phyloP scores from a whole-genome alignment of 1,284 basidiomycete species.

The Vanrija pseudolonga region DNA sequence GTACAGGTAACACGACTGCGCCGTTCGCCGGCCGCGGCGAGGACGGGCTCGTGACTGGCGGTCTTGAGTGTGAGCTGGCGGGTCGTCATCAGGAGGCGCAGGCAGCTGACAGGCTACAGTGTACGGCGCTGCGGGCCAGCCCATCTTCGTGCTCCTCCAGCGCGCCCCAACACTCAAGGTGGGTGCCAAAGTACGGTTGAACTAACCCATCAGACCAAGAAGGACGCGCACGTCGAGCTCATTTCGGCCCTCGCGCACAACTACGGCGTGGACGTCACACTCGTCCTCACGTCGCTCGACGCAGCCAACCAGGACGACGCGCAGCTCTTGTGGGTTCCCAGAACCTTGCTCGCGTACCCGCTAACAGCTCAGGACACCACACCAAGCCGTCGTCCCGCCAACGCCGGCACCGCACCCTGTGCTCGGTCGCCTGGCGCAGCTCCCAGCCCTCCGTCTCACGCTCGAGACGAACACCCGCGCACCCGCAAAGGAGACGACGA shows the following conservation, averaged over 20 bases:
- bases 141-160: constrained; percentile 49
- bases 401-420: constrained; percentile 50
- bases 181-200: constrained; percentile 3
- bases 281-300: constrained; percentile 71
- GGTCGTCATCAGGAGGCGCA: no score
- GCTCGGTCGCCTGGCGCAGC: constrained; percentile 52
- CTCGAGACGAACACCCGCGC: not conserved
- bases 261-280: constrained; percentile 54
- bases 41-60: constrained; percentile 63
- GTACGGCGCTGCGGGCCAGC: constrained; percentile 4
- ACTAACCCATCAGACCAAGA: constrained; percentile 56
- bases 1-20: constrained; percentile 61
- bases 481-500: constrained; percentile 39
- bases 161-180: constrained; percentile 72
- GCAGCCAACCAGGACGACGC: constrained; percentile 65
- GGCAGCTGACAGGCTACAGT: constrained; percentile 6
- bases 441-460: constrained; percentile 48
- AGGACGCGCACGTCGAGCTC: constrained; percentile 62
- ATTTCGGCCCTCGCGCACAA: constrained; percentile 58
- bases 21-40: constrained; percentile 67
- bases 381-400: constrained; percentile 47
- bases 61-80: constrained; percentile 63
- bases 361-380: constrained; percentile 19
- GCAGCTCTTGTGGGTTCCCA: constrained; percentile 63
- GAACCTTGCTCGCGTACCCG: not conserved